Conservation (phyloP, 1,139 yeast genomes). For the Diutina mesorugosa region DNA sequence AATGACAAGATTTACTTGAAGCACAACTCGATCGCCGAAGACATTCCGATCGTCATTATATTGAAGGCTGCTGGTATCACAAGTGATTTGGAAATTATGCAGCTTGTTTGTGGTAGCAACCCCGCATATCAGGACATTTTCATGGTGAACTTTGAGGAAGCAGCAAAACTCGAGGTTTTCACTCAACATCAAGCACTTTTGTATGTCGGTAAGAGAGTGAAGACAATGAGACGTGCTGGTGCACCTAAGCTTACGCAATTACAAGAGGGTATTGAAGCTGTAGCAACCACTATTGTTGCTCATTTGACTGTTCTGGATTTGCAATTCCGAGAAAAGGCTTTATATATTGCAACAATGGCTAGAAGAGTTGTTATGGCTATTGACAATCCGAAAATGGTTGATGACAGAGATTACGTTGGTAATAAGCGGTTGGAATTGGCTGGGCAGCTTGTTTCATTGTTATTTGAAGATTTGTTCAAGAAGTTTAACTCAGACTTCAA, state of each 20-base stretch:
- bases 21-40: constrained; percentile 92
- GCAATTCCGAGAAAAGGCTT: constrained; percentile 87
- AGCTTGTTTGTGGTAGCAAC: constrained; percentile 84
- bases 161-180: constrained; percentile 71
- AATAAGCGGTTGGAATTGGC: constrained; percentile 95
- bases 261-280: constrained; percentile 96
- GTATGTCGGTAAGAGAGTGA: constrained; percentile 82
- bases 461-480: constrained; percentile 93
- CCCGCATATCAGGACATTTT: constrained; percentile 83
- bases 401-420: constrained; percentile 97
- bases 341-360: constrained; percentile 93
- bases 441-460: constrained; percentile 87
- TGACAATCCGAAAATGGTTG: constrained; percentile 90
- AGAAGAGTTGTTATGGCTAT: constrained; percentile 92
- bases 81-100: constrained; percentile 87
- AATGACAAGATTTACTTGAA: constrained; percentile 81
- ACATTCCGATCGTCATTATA: constrained; percentile 85
- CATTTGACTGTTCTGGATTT: constrained; percentile 79
- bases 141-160: constrained; percentile 89
- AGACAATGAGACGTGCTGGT: constrained; percentile 78
- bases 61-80: constrained; percentile 92
- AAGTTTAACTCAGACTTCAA: constrained; percentile 92
- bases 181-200: constrained; percentile 93
- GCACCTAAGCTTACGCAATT: constrained; percentile 67
- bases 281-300: constrained; percentile 93